phyloP scores from a whole-genome alignment of 441 rosid genomes.

The Eruca vesicaria region DNA sequence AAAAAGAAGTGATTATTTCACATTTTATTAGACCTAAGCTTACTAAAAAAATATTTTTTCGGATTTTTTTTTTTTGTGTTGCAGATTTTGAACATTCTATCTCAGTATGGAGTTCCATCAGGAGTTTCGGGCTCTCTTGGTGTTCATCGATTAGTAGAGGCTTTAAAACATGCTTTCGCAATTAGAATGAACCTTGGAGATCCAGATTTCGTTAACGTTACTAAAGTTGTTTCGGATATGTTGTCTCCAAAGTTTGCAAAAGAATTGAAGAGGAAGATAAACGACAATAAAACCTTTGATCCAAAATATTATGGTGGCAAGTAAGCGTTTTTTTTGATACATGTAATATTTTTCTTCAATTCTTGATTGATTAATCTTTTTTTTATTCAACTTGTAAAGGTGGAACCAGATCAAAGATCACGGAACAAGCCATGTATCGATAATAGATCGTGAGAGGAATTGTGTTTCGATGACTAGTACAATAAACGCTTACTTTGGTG shows the following conservation, averaged over 20 bases:
- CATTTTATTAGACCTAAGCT: neutral
- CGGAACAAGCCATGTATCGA: slow-evolving; percentile 53
- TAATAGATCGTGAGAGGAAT: slow-evolving; percentile 43
- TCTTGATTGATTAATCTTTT: neutral
- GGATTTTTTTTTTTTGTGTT: slow-evolving; percentile 14
- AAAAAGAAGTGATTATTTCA: too few species aligned
- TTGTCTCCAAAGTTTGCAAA: slow-evolving; percentile 48
- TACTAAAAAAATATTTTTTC: neutral
- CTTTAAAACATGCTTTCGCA: slow-evolving; percentile 54
- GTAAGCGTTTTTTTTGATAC: slow-evolving; percentile 26
- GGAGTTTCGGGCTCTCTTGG: slow-evolving; percentile 49
- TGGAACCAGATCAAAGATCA: slow-evolving; percentile 40
- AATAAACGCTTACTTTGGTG: slow-evolving; percentile 46
- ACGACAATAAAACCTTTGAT: slow-evolving; percentile 50
- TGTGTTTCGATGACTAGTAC: slow-evolving; percentile 53
- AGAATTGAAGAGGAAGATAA: slow-evolving; percentile 41
- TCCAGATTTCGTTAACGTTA: slow-evolving; percentile 47
- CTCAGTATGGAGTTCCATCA: slow-evolving; percentile 41
- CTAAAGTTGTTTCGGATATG: slow-evolving; percentile 48
- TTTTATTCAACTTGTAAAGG: slow-evolving; percentile 32
- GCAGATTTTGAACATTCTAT: slow-evolving; percentile 56
- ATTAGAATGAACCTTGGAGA: slow-evolving; percentile 68
- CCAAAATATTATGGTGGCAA: slow-evolving; percentile 47
- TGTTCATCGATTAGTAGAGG: slow-evolving; percentile 50
- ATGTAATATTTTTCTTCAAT: neutral